Conservation (phyloP, 441 rosid species). For the Populus tomentosa region DNA sequence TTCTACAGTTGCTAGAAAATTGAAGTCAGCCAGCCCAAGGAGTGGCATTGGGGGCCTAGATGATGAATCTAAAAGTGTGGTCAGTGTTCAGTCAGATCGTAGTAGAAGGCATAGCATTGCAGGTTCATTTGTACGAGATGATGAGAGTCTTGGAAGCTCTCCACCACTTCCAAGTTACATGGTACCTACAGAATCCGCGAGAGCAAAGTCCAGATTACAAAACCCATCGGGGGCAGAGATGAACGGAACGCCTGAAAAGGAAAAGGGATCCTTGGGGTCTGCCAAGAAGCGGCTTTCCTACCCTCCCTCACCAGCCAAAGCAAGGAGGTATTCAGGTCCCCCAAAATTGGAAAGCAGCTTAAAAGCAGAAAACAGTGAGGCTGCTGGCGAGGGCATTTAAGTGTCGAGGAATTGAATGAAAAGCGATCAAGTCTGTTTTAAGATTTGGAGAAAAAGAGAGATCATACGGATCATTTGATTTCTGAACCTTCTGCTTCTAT, state of each 20-base stretch:
- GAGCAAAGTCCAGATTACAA: conserved; percentile 66
- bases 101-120: conserved; percentile 55
- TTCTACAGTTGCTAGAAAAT: conserved; percentile 39
- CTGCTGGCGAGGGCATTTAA: conserved; percentile 30
- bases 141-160: conserved; percentile 69
- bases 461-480: conserved; percentile 3
- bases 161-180: conserved; percentile 69
- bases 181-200: conserved; percentile 73
- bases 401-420: not conserved
- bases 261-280: conserved; percentile 28
- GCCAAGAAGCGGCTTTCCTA: conserved; percentile 69
- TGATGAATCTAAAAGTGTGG: conserved; percentile 53
- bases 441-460: not conserved
- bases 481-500: not conserved
- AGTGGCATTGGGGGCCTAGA: conserved; percentile 43
- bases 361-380: conserved; percentile 30
- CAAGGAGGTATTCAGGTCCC: conserved; percentile 69
- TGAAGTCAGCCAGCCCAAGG: conserved; percentile 54
- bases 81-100: conserved; percentile 59
- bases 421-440: not conserved
- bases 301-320: conserved; percentile 50
- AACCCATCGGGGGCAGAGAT: conserved; percentile 50
- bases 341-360: conserved; percentile 53
- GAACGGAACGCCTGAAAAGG: conserved; percentile 33
- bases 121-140: conserved; percentile 57